These are phyloP conservation scores for Sambucus nigra DNA, from an alignment of 129 eudicot species.

Conservation along the genomic window DNA sequence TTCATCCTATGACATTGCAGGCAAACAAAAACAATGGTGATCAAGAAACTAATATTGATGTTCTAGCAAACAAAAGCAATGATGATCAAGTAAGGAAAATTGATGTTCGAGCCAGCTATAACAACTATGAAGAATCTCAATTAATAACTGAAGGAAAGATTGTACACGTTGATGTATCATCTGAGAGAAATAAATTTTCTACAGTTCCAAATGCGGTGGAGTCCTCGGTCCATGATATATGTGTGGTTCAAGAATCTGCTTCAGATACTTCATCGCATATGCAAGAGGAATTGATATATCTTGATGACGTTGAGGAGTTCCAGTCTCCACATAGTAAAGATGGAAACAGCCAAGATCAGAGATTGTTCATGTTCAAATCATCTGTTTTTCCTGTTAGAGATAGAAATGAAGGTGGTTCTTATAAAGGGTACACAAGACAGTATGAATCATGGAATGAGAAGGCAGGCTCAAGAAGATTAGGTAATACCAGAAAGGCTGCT, in stretches of 20 bases:
- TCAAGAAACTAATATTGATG: not conserved
- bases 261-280: conserved; percentile 24
- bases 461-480: conserved; percentile 2
- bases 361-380: conserved; percentile 49
- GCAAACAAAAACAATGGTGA: conserved; percentile 5
- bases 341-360: conserved; percentile 40
- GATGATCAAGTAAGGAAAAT: too few species aligned
- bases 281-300: conserved; percentile 34
- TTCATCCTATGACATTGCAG: conserved; percentile 17
- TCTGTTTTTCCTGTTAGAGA: conserved; percentile 4
- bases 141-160: conserved; percentile 10
- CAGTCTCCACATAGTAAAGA: conserved; percentile 23
- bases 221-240: not conserved
- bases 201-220: not conserved
- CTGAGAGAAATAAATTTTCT: not conserved
- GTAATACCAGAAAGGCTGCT: conserved; percentile 5
- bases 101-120: not conserved
- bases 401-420: conserved; percentile 7
- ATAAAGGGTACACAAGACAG: not conserved
- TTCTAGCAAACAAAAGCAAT: not conserved
- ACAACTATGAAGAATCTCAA: conserved; percentile 2
- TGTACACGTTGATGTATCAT: conserved; percentile 3
- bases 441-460: not conserved
- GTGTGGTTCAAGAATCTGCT: conserved; percentile 10
- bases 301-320: conserved; percentile 67